These are phyloP conservation scores for Paraglomus occultum DNA, from an alignment of 192 early-diverging fungal genomes.

Conservation along the genomic window DNA sequence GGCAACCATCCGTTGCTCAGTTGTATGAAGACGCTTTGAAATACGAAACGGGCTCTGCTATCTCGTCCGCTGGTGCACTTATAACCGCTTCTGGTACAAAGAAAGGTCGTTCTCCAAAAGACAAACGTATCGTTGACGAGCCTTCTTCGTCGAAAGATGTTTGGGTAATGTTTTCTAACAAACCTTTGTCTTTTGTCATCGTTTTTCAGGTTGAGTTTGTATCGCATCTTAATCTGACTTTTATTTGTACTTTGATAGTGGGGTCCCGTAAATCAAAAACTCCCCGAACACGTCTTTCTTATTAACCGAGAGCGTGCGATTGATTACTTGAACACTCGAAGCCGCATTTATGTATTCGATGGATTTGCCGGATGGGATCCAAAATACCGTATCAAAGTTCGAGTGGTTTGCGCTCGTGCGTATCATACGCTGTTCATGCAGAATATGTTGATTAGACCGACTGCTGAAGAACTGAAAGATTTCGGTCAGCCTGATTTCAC, in stretches of 20 bases:
- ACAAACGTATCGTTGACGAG: conserved; percentile 98
- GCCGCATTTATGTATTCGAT: conserved; percentile 93
- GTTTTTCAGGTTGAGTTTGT: background rate
- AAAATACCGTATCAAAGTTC: conserved; percentile 97
- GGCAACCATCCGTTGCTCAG: conserved; percentile 80
- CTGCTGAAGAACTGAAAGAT: conserved; percentile 80
- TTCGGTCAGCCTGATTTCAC: conserved; percentile 98
- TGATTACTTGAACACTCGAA: conserved; percentile 95
- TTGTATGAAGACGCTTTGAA: conserved; percentile 92
- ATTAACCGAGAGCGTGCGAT: conserved; percentile 95
- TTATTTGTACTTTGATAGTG: conserved; percentile 47
- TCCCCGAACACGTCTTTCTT: conserved; percentile 77
- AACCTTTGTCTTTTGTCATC: background rate
- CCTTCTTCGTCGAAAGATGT: conserved; percentile 77
- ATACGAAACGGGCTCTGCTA: conserved; percentile 80
- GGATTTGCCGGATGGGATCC: conserved; percentile 98
- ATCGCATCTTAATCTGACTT: background rate
- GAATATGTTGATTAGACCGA: conserved; percentile 99
- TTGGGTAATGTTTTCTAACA: conserved; percentile 54
- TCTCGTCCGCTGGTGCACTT: conserved; percentile 91
- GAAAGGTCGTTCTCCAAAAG: conserved; percentile 90
- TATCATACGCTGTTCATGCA: conserved; percentile 98
- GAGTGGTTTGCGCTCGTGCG: conserved; percentile 90
- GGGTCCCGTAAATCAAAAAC: conserved; percentile 96
- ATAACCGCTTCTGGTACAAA: conserved; percentile 89